Percentiles rank a stretch among this genome's conserved stretches.
Conservation (phyloP, 164 flowering plant genomes). For the Cinnamomum micranthum region DNA sequence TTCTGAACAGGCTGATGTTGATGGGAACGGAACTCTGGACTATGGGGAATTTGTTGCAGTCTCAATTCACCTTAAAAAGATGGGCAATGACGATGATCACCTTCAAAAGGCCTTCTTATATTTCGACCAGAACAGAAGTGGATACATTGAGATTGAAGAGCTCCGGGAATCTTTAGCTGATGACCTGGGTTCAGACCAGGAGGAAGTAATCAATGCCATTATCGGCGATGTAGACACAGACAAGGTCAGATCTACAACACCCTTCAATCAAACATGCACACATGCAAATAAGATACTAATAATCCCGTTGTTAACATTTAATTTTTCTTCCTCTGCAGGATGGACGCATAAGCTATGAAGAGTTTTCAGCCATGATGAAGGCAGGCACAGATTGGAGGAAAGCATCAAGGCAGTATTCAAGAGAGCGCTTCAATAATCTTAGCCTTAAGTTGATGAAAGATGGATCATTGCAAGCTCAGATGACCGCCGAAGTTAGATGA, state of each 20-base stretch:
- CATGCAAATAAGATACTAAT: too few relatives aligned
- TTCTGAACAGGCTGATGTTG: conserved; percentile 70
- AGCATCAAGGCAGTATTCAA: conserved; percentile 80
- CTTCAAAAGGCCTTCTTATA: conserved; percentile 70
- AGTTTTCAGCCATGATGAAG: conserved; percentile 82
- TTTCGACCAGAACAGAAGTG: conserved; percentile 67
- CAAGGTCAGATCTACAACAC: conserved; percentile 48
- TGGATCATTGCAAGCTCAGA: conserved; percentile 57
- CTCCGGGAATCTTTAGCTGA: conserved; percentile 62
- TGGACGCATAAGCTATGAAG: conserved; percentile 76
- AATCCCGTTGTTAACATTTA: not conserved
- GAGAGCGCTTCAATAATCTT: conserved; percentile 71
- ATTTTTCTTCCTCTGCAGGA: conserved; percentile 37
- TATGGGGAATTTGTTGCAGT: conserved; percentile 82
- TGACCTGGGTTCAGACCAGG: conserved; percentile 58
- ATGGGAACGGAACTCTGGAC: conserved; percentile 69
- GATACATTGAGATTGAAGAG: conserved; percentile 82
- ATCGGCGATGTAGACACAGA: conserved; percentile 89
- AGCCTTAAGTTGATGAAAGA: conserved; percentile 65
- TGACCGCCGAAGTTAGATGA: conserved; percentile 29
- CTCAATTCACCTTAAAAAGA: conserved; percentile 73
- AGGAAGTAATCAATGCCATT: conserved; percentile 79
- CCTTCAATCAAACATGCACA: not conserved
- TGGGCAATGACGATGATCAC: conserved; percentile 75
- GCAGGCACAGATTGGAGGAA: conserved; percentile 92